Evolutionary conservation across 2,329 filamentous ascomycete species (phyloP), one percentile per base, ranked within the genome.

Genomic region (Dactylella cylindrospora): DNA sequence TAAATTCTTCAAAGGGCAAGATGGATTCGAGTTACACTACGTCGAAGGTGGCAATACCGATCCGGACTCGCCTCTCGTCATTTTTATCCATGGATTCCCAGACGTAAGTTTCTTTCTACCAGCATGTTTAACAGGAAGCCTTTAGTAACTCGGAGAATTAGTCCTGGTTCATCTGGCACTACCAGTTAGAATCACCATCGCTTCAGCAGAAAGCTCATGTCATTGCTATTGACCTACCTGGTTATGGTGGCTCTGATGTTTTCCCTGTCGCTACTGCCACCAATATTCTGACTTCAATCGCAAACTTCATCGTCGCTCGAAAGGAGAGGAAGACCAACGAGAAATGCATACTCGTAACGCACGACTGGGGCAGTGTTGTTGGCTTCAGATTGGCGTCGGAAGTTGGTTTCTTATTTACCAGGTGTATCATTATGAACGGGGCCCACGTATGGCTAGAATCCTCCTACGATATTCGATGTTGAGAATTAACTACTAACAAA

Each of bases 101-200:
- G 57, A 62, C 25, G 57, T 62, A 40, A 19, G 57, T 49, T 35
- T 8, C 2, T 7, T n/a, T 6, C 26, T 5, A 28, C 23, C 7
- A 17, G 9, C 26, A 19, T 12, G n/a, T n/a, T n/a, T n/a, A n/a
- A n/a, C n/a, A n/a, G n/a, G n/a, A n/a, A n/a, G n/a, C n/a, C n/a
- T n/a, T n/a, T n/a, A n/a, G n/a, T n/a, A n/a, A n/a, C n/a, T n/a
- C n/a, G n/a, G 5, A 4, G 12, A 6, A 6, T 3, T 17, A 62
- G 57, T 62, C 57, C 13, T 62, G 57, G 57, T 62, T 62, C 19
- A 49, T 62, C 20, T 62, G 57, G 57, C 57, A 62, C 25, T 49
- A 62, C 49, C 57, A 62, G 28, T 32, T 62, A 17, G 35, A 43
- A 9, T 39, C 49, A 2, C 57, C 57, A n/a, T n/a, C 43, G 4